Conservation (phyloP, 768 basidiomycete species). For the Amanita fuliginea region DNA sequence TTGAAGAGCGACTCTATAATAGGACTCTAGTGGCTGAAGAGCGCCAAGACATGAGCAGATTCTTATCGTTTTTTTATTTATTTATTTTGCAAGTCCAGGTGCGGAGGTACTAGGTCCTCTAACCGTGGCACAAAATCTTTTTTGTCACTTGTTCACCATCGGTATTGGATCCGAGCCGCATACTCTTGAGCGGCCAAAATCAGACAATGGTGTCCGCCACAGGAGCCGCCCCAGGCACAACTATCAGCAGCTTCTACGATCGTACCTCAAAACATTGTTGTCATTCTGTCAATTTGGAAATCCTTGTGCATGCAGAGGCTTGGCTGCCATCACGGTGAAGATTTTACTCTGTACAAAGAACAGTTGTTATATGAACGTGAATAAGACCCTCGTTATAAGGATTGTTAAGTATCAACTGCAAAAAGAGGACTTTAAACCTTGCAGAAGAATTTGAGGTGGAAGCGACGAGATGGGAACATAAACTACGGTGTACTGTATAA, state of each 20-base stretch:
- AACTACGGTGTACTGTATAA: conserved; percentile 30
- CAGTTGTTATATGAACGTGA: too few species aligned
- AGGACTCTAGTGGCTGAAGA: background rate
- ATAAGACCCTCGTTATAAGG: too few species aligned
- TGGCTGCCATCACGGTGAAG: too few species aligned
- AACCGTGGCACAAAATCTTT: conserved; percentile 35
- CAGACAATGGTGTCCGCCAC: conserved; percentile 42
- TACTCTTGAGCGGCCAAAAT: conserved; percentile 35
- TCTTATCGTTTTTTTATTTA: too few species aligned
- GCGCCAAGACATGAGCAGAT: conserved; percentile 40
- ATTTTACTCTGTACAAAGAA: too few species aligned
- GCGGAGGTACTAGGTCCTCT: too few species aligned
- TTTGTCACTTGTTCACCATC: conserved; percentile 14
- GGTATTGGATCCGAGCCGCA: conserved; percentile 28
- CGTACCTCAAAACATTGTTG: conserved; percentile 16
- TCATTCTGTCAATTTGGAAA: conserved; percentile 37
- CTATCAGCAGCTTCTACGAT: background rate
- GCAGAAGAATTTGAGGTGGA: conserved; percentile 16
- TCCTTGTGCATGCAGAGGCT: too few species aligned
- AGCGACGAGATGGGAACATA: conserved; percentile 27
- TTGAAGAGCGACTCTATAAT: conserved; percentile 10
- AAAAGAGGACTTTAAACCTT: conserved; percentile 11
- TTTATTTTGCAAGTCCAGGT: too few species aligned
- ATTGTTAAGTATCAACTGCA: conserved; percentile 12
- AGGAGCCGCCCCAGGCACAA: conserved; percentile 25